Evolutionary conservation across 1,139 yeast genomes (phyloP), one percentile per base, ranked within the genome.

Genomic region (Yamadazyma songkhlaensis): DNA sequence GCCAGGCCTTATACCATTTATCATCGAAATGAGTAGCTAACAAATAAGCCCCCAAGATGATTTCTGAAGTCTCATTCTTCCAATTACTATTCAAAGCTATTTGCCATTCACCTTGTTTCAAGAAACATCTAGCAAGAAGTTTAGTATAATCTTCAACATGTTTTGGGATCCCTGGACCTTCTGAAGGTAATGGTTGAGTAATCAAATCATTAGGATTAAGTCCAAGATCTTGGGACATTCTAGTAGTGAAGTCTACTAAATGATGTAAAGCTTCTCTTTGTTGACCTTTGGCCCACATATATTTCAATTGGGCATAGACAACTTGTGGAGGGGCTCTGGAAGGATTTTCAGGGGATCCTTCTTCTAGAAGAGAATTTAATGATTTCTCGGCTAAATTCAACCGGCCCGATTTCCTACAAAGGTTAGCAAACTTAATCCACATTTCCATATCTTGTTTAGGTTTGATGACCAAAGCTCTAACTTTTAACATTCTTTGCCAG

Each of bases 61-160:
- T 76, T 33, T 84, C 87, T 3, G 86, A 79, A 0, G 89, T 81
- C 47, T 85, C 95, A 13, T 81, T 75, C 53, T 89, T 76, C 96
- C 97, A 90, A 43, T 79, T 78, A 37, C 72, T 76, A 43, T 83
- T 81, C 49, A 90, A 64, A 0, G 87, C 84, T 41, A 89, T 86
- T 52, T 89, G 94, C 99, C 99, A 94, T 60, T 92, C 97, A 49
- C 98, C 98, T 64, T 92, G 98, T 53, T 92, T 94, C 60, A 92
- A 72, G 66, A 90, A 94, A 53, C 98, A 94, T 50, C 97, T 75
- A 0, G 98, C 97, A 34, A 94, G 67, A 25, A 94, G 67, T 49
- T 78, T 84, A n/a, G 96, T 89, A 51, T 87, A 86, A 44, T 84
- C 90, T 47, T 82, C 85, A 29, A 84, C 86, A 50, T 83, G 88